phyloP scores from a whole-genome alignment of 139 green algal genomes.

The Micractinium conductrix region DNA sequence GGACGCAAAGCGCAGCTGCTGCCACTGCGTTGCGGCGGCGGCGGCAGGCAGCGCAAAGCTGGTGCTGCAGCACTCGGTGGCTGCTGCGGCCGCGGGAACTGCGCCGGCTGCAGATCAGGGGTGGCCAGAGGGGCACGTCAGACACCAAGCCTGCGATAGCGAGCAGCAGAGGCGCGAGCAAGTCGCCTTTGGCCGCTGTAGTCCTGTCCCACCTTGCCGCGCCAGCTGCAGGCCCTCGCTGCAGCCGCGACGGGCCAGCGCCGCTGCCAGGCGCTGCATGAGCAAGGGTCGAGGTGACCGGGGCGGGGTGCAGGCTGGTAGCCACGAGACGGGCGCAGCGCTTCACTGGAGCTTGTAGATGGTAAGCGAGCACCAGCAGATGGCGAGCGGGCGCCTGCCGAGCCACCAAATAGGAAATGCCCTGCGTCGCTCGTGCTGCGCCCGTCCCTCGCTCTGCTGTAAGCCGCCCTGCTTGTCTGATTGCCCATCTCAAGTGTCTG shows the following conservation, averaged over 20 bases:
- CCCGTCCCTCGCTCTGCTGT: not conserved
- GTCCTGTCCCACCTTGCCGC: not conserved
- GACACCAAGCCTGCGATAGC: not conserved
- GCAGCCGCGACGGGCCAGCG: not conserved
- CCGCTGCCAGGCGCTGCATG: conserved; percentile 8
- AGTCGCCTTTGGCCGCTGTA: not conserved
- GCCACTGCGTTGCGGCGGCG: conserved; percentile 2
- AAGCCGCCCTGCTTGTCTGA: too few species aligned
- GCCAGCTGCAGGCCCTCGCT: not conserved
- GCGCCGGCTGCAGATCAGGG: not conserved
- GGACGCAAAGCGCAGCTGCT: conserved; percentile 55
- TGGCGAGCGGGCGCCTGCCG: not conserved
- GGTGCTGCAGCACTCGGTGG: conserved; percentile 4
- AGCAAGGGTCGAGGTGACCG: too few species aligned
- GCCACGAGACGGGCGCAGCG: not conserved
- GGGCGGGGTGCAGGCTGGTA: too few species aligned
- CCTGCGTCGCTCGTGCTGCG: too few species aligned
- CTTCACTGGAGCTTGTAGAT: too few species aligned
- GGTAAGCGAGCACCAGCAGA: too few species aligned
- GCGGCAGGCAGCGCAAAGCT: not conserved
- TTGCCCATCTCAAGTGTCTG: too few species aligned
- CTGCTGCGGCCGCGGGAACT: not conserved
- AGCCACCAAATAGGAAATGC: too few species aligned
- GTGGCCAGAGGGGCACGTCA: not conserved
- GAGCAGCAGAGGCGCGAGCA: not conserved